Evolutionary conservation across 768 basidiomycete species (phyloP).

Genomic region (Zangia roseola): DNA sequence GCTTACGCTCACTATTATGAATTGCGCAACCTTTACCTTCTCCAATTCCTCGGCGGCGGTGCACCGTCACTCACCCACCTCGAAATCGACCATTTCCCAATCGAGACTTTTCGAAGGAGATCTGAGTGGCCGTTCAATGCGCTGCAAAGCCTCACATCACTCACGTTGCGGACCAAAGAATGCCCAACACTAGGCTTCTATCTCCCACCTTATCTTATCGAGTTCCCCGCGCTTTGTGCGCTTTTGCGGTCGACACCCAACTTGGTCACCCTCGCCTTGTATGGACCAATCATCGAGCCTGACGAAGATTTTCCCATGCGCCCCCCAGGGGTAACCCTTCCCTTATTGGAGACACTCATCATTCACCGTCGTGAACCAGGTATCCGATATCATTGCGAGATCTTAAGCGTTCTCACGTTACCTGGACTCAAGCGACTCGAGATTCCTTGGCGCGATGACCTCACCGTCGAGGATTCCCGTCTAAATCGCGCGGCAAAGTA

Average conservation of each 20-base stretch:
- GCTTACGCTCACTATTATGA: conserved; percentile 4
- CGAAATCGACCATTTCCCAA: conserved; percentile 16
- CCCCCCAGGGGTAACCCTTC: conserved; percentile 4
- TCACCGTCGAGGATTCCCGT: conserved; percentile 5
- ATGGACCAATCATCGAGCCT: conserved; percentile 15
- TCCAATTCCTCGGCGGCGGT: conserved; percentile 13
- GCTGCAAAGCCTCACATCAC: conserved; percentile 7
- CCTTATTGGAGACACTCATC: conserved; percentile 11
- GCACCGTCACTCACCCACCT: conserved; percentile 12
- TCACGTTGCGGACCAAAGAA: conserved; percentile 16
- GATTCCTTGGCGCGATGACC: conserved; percentile 18
- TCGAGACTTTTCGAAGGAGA: conserved; percentile 5
- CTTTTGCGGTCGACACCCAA: conserved; percentile 11
- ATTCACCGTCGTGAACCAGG: conserved; percentile 15
- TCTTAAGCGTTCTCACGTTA: conserved; percentile 8
- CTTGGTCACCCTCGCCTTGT: conserved; percentile 9
- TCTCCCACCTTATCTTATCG: conserved; percentile 17
- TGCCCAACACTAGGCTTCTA: background rate
- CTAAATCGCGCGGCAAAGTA: conserved; percentile 6
- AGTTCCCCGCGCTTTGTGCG: conserved; percentile 11
- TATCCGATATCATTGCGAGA: conserved; percentile 14
- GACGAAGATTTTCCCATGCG: conserved; percentile 7
- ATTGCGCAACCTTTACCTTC: background rate
- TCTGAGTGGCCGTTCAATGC: conserved; percentile 5
- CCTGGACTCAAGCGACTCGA: conserved; percentile 15